phyloP scores from a whole-genome alignment of 495 filamentous ascomycete species.

The Xylaria acuta region DNA sequence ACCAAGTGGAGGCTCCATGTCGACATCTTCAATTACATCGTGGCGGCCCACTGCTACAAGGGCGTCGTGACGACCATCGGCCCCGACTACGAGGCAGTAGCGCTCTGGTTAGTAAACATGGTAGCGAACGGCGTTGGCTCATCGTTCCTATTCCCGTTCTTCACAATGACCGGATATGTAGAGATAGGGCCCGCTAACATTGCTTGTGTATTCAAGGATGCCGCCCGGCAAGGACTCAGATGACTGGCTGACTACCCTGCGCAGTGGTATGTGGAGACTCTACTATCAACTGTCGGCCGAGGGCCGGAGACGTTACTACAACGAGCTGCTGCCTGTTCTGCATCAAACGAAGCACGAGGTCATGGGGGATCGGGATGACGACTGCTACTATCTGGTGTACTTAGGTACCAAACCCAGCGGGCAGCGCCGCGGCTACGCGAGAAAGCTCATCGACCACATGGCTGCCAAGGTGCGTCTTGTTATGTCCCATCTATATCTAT shows the following conservation, averaged over 20 bases:
- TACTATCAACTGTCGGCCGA: conserved; percentile 73
- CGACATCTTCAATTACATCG: conserved; percentile 74
- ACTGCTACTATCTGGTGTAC: conserved; percentile 79
- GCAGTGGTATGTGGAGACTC: conserved; percentile 74
- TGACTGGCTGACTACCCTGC: conserved; percentile 70
- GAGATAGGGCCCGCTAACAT: background rate
- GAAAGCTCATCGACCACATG: conserved; percentile 69
- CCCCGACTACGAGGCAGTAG: conserved; percentile 74
- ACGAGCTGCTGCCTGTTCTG: conserved; percentile 76
- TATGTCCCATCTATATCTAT: conserved; percentile 15
- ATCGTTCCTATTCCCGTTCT: conserved; percentile 16
- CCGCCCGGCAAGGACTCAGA: conserved; percentile 77
- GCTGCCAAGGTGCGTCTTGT: conserved; percentile 60
- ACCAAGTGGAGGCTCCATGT: conserved; percentile 76
- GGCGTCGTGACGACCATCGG: conserved; percentile 76
- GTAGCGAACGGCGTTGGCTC: conserved; percentile 11
- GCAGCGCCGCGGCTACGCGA: conserved; percentile 72
- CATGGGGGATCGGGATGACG: conserved; percentile 67
- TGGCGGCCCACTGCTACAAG: conserved; percentile 71
- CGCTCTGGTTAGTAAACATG: conserved; percentile 69
- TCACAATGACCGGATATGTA: background rate
- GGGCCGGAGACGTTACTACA: conserved; percentile 73
- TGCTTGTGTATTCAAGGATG: conserved; percentile 60
- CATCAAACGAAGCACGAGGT: conserved; percentile 72
- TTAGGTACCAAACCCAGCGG: conserved; percentile 72